A percentile compares a stretch with the other conserved stretches of the same genome.
These are phyloP conservation scores for Candida coquimbonensis DNA, from an alignment of 805 yeast species.

Conservation along the genomic window DNA sequence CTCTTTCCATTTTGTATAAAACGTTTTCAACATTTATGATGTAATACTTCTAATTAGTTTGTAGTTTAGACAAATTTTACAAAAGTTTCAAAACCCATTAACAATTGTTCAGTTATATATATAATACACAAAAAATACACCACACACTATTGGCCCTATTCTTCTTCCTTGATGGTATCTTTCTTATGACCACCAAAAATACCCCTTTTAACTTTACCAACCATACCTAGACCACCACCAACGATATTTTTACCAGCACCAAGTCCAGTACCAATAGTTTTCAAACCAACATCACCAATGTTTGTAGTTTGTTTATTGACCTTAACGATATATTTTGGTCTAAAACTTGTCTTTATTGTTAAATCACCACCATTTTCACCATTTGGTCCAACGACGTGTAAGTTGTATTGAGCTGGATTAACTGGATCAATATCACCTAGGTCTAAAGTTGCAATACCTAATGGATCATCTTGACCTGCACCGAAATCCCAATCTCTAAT, in stretches of 20 bases:
- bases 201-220: conserved; percentile 33
- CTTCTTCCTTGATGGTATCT: conserved; percentile 5
- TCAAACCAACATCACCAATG: conserved; percentile 43
- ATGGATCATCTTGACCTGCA: conserved; percentile 71
- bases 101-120: too few relatives aligned
- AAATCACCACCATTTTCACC: conserved; percentile 52
- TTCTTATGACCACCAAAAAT: conserved; percentile 27
- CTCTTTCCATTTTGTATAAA: too few relatives aligned
- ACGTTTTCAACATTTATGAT: too few relatives aligned
- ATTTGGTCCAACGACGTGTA: conserved; percentile 39
- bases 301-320: conserved; percentile 33
- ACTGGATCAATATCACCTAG: conserved; percentile 57
- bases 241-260: conserved; percentile 37
- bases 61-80: too few relatives aligned
- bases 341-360: conserved; percentile 52
- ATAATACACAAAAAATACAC: too few relatives aligned
- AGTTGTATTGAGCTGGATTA: conserved; percentile 40
- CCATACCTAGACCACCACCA: conserved; percentile 39
- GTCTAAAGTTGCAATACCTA: conserved; percentile 59
- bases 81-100: too few relatives aligned
- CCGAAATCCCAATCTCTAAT: conserved; percentile 93
- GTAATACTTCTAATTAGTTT: too few relatives aligned
- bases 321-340: conserved; percentile 59
- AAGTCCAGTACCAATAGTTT: conserved; percentile 42
- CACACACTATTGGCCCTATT: too few relatives aligned